Evolutionary conservation across 1,284 basidiomycete genomes (phyloP).

Genomic region (Cutaneotrichosporon sp.): DNA sequence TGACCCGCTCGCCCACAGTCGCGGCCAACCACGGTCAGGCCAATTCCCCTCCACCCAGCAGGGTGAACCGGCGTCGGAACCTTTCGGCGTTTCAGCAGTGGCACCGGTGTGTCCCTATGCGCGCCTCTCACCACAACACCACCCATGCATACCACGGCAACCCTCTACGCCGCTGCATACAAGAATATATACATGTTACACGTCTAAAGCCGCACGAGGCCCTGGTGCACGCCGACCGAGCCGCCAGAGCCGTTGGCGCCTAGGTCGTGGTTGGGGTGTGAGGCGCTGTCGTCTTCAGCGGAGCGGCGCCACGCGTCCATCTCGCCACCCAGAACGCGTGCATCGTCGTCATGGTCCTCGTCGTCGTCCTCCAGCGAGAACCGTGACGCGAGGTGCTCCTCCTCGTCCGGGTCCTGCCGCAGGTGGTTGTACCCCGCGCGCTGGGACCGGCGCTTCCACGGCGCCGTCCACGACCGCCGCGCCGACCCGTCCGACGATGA

Average conservation of each 20-base stretch:
- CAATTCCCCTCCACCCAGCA: background rate
- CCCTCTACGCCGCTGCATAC: too few species aligned
- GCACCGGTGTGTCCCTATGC: background rate
- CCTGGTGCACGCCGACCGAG: slow-evolving; percentile 30
- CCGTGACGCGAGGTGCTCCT: slow-evolving; percentile 53
- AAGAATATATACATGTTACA: background rate
- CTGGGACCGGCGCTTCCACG: slow-evolving; percentile 31
- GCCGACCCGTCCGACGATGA: background rate
- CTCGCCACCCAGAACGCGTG: slow-evolving; percentile 23
- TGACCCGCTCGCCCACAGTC: background rate
- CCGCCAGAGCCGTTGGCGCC: background rate
- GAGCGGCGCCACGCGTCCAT: slow-evolving; percentile 34
- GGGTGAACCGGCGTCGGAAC: background rate
- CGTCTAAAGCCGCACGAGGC: slow-evolving; percentile 34
- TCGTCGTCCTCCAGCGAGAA: slow-evolving; percentile 46
- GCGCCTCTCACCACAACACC: too few species aligned
- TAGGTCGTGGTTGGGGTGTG: background rate
- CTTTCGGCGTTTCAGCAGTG: slow-evolving; percentile 1
- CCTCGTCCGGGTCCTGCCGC: slow-evolving; percentile 49
- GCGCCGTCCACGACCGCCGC: slow-evolving; percentile 7
- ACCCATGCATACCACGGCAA: background rate
- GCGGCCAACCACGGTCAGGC: slow-evolving; percentile 1
- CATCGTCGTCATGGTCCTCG: slow-evolving; percentile 37
- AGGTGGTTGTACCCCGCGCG: slow-evolving; percentile 34
- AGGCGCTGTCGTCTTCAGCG: slow-evolving; percentile 2